Evolutionary conservation across 192 early-diverging fungal genomes (phyloP), one percentile per base, ranked within the genome.

Genomic region (Entomortierella lignicola): DNA sequence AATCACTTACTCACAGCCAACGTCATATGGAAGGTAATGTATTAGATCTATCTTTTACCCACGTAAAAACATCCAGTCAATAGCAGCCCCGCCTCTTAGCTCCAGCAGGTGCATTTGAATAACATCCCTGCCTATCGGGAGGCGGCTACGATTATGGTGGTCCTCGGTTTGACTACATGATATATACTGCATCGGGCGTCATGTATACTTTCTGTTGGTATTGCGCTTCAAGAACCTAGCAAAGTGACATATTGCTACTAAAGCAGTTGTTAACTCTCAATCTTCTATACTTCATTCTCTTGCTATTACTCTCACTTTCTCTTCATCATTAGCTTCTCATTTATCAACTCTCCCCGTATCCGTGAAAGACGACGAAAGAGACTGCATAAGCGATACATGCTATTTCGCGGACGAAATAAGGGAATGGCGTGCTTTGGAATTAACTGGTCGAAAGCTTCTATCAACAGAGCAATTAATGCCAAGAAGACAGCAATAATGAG

Each of bases 401-500:
- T 50, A 25, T 69, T 69, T 69, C 48, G 41, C 34, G 57, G 42
- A 55, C 58, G 58, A 34, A 32, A 42, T 51, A 51, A 60, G 51
- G 67, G 58, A 43, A 18, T 8, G 37, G 0, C 54, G 54, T 41
- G 39, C 52, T 56, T 23, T 61, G 23, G n/a, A 60, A 43, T 5
- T 26, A 21, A 26, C 30, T 34, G 43, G 48, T 27, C 55, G 55
- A 12, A 52, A 15, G 25, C 66, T 53, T 57, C 57, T 61, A 44
- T 69, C 34, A 61, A 44, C 50, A 69, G 58, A 54, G 67, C 67
- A 26, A 69, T 55, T 61, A 20, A 25, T 29, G 67, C 67, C 51
- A 61, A 61, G 39, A 61, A 55, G 58, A 29, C 67, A 32, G 67
- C 26, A 39, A 55, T 61, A 53, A 55, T 59, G 48, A 59, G 48